Base-by-base conservation (phyloP, 2,329 filamentous ascomycete genomes). In the Xylaria multiplex region DNA sequence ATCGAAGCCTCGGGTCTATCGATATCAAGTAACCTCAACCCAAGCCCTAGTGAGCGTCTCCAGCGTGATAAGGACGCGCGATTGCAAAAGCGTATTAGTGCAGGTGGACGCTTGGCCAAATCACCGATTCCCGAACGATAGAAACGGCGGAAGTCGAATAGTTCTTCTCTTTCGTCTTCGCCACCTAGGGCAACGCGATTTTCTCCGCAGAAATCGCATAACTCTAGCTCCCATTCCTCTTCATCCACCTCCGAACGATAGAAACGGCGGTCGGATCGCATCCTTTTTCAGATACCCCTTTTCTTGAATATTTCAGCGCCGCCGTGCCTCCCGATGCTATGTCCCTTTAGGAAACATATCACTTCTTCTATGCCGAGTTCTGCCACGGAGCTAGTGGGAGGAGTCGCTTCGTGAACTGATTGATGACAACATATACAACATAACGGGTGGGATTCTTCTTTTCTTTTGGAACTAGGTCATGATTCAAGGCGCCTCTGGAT, bases 21-120 rank as follows among this genome's bases (percentile, higher is more conserved):
- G 1, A 79, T 93, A 43, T 88, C 91, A 16, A 74, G 72, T 30
- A 79, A 75, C 55, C 69, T 79, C 58, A 80, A 78, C 65, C 73
- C 79, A 8, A 77, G 71, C 57, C 62, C 75, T 57, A 79, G 77
- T 59, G 86, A 88, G 58, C 83, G 81, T 70, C 76, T 86, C 59
- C 83, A 86, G 64, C 84, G 84, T 46, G 90, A 93, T 72, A 88
- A 85, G 74, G 90, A 93, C 73, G 67, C 69, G 16, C 88, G 89
- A 67, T 78, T 95, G 66, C 90, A 93, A 78, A 96, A 96, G 81
- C 85, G 92, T 67, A 89, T 92, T 68, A 93, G 91, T 76, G 91
- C 90, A 30, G 91, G 91, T 53, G 91, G 91, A 54, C 85, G 91
- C 71, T 84, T 95, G 75, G 88, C 88, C 67, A 88, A 85, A 79